Percentiles rank a stretch among this genome's conserved stretches.
phyloP scores from a whole-genome alignment of 2,329 filamentous ascomycete genomes.

The Blastomyces emzantsi region DNA sequence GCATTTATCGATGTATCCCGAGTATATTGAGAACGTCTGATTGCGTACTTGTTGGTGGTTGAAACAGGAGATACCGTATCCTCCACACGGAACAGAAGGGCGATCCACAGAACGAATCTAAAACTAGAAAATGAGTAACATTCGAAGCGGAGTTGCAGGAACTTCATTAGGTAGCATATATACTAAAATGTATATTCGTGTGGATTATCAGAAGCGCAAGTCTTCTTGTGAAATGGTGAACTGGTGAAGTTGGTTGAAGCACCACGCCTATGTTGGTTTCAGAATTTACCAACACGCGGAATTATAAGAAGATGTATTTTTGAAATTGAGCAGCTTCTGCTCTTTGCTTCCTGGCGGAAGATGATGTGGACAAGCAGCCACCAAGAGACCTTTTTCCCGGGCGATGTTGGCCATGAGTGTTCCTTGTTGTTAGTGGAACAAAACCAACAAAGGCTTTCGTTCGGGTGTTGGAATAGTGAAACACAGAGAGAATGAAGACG shows the following conservation, averaged over 20 bases:
- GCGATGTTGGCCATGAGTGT: no score
- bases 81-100: neutral
- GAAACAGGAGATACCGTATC: no score
- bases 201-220: neutral
- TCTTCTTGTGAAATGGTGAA: neutral
- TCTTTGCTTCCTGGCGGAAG: no score
- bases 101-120: neutral
- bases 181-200: neutral
- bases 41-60: neutral
- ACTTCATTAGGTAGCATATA: neutral
- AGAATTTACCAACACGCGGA: neutral
- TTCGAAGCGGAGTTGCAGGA: neutral
- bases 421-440: no score
- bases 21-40: neutral
- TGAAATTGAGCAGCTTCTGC: neutral
- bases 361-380: no score
- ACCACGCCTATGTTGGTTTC: neutral
- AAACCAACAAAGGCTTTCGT: neutral
- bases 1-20: neutral
- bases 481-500: neutral
- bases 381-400: no score
- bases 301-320: neutral
- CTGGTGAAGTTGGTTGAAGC: neutral
- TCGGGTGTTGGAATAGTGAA: neutral
- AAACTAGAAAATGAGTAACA: neutral